A percentile compares a stretch with the other conserved stretches of the same genome.
phyloP scores from a whole-genome alignment of 768 basidiomycete species.

The Hygrocybe coccinea region DNA sequence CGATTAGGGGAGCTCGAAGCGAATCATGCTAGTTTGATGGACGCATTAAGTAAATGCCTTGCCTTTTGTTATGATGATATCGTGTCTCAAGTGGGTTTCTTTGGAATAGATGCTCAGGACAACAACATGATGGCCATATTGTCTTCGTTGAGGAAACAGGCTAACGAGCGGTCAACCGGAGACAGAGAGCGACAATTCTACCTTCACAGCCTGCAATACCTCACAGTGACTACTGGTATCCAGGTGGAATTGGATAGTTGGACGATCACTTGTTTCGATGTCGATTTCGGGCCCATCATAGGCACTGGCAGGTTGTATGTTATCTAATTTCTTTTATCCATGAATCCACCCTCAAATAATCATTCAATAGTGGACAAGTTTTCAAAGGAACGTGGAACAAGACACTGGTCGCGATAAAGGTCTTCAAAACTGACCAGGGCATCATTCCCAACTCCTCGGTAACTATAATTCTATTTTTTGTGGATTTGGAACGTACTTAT shows the following conservation, averaged over 20 bases:
- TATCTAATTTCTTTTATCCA: not conserved
- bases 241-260: constrained; percentile 19
- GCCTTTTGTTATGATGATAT: not conserved
- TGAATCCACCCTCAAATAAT: not conserved
- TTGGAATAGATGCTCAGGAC: constrained; percentile 10
- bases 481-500: not conserved
- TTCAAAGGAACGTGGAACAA: constrained; percentile 22
- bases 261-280: constrained; percentile 17
- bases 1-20: constrained; percentile 1
- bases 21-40: constrained; percentile 14
- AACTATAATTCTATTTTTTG: not conserved
- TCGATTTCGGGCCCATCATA: constrained; percentile 21
- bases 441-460: constrained; percentile 13
- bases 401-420: constrained; percentile 22
- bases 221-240: constrained; percentile 16
- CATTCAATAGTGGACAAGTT: constrained; percentile 15
- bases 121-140: constrained; percentile 19
- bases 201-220: constrained; percentile 15
- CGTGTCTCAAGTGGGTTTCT: too few relatives aligned
- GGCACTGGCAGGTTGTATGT: constrained; percentile 26
- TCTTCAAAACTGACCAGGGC: constrained; percentile 14
- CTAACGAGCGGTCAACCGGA: constrained; percentile 8
- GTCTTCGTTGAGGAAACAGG: constrained; percentile 16
- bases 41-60: constrained; percentile 10
- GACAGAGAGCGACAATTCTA: constrained; percentile 15